phyloP scores from a whole-genome alignment of 495 filamentous ascomycete genomes.

The Neurospora sp. region DNA sequence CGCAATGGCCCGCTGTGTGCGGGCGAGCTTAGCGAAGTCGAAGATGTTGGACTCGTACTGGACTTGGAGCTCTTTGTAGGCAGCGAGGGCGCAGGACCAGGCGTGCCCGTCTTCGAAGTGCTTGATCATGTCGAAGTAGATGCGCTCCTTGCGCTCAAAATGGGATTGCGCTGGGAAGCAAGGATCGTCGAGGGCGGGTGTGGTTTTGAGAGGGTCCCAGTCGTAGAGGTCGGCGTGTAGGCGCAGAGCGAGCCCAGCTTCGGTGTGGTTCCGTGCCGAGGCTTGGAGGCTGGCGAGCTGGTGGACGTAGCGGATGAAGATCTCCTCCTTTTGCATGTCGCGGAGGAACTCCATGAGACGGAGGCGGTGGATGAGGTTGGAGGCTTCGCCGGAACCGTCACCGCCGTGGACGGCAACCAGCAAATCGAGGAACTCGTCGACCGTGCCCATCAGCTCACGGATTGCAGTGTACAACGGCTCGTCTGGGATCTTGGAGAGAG shows the following conservation, averaged over 20 bases:
- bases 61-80: constrained; percentile 79
- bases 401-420: constrained; percentile 85
- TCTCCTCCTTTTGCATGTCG: constrained; percentile 95
- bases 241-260: constrained; percentile 82
- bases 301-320: constrained; percentile 94
- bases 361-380: constrained; percentile 72
- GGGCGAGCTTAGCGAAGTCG: constrained; percentile 85
- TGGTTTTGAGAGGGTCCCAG: constrained; percentile 67
- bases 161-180: constrained; percentile 71
- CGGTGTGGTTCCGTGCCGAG: constrained; percentile 67
- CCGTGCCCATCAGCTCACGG: constrained; percentile 65
- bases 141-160: constrained; percentile 85
- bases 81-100: constrained; percentile 82
- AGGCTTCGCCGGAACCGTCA: constrained; percentile 64
- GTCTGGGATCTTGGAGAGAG: constrained; percentile 51
- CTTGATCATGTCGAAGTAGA: constrained; percentile 92
- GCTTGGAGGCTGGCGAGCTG: constrained; percentile 76
- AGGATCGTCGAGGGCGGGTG: constrained; percentile 62
- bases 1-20: constrained; percentile 84
- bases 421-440: constrained; percentile 86
- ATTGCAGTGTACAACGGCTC: constrained; percentile 71
- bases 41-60: constrained; percentile 86
- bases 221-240: constrained; percentile 90
- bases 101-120: constrained; percentile 86
- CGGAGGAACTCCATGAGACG: constrained; percentile 93